phyloP scores from a whole-genome alignment of 2,329 filamentous ascomycete species.

The Aspergillus sp. region DNA sequence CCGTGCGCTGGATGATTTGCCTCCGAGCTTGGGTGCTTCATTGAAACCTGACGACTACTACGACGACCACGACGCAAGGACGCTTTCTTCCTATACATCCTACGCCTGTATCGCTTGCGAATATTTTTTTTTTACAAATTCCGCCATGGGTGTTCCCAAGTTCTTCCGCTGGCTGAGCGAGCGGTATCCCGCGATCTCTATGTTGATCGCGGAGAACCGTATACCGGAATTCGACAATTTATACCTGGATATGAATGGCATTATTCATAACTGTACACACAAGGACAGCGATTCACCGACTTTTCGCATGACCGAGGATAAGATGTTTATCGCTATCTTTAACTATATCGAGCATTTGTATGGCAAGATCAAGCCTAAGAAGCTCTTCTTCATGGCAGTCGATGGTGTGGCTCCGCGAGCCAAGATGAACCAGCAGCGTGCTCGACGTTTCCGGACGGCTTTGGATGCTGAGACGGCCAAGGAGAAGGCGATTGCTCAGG shows the following conservation, averaged over 20 bases:
- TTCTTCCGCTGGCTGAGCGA: slow-evolving; percentile 99
- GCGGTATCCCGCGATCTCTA: slow-evolving; percentile 96
- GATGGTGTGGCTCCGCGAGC: slow-evolving; percentile 96
- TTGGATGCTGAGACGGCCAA: slow-evolving; percentile 85
- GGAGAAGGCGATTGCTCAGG: slow-evolving; percentile 88
- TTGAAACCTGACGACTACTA: slow-evolving; percentile 26
- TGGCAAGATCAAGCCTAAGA: slow-evolving; percentile 97
- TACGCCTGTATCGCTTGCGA: background rate
- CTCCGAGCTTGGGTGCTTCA: slow-evolving; percentile 25
- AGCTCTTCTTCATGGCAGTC: slow-evolving; percentile 99
- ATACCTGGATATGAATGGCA: slow-evolving; percentile 91
- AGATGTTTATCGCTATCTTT: slow-evolving; percentile 99
- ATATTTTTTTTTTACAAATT: slow-evolving; percentile 17
- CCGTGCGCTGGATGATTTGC: slow-evolving; percentile 18
- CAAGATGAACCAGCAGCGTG: slow-evolving; percentile 99
- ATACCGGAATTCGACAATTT: slow-evolving; percentile 99
- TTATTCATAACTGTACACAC: slow-evolving; percentile 99
- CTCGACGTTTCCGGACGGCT: slow-evolving; percentile 90
- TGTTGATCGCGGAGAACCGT: slow-evolving; percentile 96
- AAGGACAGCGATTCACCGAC: slow-evolving; percentile 91
- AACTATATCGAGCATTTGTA: slow-evolving; percentile 99
- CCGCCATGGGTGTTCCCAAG: slow-evolving; percentile 71
- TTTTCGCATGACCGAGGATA: slow-evolving; percentile 91
- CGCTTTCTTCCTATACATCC: slow-evolving; percentile 7
- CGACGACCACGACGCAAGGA: slow-evolving; percentile 24